These are phyloP conservation scores for Nemophila menziesii DNA, from an alignment of 257 asterid genomes.

Conservation along the genomic window DNA sequence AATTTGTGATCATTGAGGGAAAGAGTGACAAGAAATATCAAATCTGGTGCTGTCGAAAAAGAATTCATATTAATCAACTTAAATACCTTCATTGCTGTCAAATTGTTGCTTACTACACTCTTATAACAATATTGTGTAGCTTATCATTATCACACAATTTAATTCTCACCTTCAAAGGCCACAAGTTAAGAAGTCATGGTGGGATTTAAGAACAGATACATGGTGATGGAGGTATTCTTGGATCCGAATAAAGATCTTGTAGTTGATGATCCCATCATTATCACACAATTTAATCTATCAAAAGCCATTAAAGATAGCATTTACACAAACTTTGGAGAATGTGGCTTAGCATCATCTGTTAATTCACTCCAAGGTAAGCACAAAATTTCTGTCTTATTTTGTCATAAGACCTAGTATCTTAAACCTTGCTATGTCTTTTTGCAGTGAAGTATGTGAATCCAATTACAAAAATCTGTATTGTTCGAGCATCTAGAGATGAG, in stretches of 20 bases:
- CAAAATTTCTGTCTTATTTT: not conserved
- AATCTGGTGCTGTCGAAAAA: too few species aligned
- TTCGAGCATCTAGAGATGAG: slow-evolving; percentile 68
- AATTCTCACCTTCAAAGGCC: not conserved
- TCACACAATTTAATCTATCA: slow-evolving; percentile 52
- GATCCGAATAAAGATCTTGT: slow-evolving; percentile 59
- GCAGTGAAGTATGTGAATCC: slow-evolving; percentile 92
- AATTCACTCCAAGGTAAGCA: slow-evolving; percentile 64
- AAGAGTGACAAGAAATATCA: too few species aligned
- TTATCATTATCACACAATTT: too few species aligned
- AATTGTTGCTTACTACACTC: too few species aligned
- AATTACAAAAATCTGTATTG: slow-evolving; percentile 60
- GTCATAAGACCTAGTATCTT: not conserved
- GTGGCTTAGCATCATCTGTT: slow-evolving; percentile 65
- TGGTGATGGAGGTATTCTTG: slow-evolving; percentile 72
- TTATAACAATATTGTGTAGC: too few species aligned
- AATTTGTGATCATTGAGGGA: too few species aligned
- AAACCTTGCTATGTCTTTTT: not conserved
- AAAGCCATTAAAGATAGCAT: slow-evolving; percentile 66
- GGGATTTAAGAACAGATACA: slow-evolving; percentile 78
- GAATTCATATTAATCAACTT: too few species aligned
- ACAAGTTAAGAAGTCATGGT: slow-evolving; percentile 50
- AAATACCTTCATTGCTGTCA: too few species aligned
- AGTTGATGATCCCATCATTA: slow-evolving; percentile 53
- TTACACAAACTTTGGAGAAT: slow-evolving; percentile 72